Evolutionary conservation across 2,329 filamentous ascomycete species (phyloP).

Genomic region (Pseudocercospora musae): DNA sequence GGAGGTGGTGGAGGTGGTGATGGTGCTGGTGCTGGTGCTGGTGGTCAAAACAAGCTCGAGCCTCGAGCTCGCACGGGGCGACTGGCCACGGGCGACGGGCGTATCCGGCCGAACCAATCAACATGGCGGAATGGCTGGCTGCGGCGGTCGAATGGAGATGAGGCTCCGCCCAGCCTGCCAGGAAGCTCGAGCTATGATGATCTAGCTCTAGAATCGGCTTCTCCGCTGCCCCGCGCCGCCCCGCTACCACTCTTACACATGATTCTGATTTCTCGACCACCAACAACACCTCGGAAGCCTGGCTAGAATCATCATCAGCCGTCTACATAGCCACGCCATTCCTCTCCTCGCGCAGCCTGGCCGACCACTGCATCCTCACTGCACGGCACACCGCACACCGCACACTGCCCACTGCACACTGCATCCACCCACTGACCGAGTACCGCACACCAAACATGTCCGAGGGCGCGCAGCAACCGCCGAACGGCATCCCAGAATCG

Average conservation of each 20-base stretch:
- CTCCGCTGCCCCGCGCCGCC: constrained; percentile 2
- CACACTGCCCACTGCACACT: no score
- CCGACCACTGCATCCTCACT: no score
- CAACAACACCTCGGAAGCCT: not conserved
- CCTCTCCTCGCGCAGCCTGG: not conserved
- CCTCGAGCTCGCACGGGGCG: not conserved
- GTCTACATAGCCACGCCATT: constrained; percentile 1
- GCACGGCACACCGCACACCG: no score
- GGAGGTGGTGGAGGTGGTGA: not conserved
- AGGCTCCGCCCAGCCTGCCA: not conserved
- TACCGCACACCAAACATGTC: constrained; percentile 23
- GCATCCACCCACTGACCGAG: no score
- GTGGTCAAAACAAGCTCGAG: no score
- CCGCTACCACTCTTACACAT: no score
- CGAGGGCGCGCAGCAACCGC: constrained; percentile 21
- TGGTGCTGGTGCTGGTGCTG: not conserved
- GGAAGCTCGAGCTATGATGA: no score
- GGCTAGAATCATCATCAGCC: not conserved
- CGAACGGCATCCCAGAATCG: constrained; percentile 28
- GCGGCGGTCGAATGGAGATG: not conserved
- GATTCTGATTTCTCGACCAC: not conserved
- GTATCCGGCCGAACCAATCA: not conserved
- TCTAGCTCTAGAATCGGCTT: no score
- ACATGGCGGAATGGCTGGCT: not conserved
- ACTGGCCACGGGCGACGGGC: no score